phyloP scores from a whole-genome alignment of 495 filamentous ascomycete genomes.

The Thermochaetoides thermophila region DNA sequence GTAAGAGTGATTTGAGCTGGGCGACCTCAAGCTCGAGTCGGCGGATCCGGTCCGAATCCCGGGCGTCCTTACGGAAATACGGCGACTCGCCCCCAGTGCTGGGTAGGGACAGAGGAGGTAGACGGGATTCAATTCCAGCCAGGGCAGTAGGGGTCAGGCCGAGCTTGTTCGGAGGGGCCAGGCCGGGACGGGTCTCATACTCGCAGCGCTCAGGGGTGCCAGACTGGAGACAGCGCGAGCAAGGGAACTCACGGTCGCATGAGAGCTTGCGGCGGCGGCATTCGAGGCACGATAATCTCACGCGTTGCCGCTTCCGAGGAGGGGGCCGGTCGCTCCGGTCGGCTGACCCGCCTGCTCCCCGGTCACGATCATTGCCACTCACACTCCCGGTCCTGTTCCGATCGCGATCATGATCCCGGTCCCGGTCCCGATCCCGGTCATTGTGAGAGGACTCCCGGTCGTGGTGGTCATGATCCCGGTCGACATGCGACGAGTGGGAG shows the following conservation, averaged over 20 bases:
- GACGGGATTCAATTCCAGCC: conserved; percentile 19
- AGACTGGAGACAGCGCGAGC: conserved; percentile 36
- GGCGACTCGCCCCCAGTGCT: conserved; percentile 13
- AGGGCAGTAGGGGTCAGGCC: conserved; percentile 19
- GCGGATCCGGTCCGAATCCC: conserved; percentile 32
- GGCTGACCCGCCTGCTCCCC: too few species aligned
- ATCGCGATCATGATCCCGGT: neutral
- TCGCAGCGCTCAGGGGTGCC: conserved; percentile 34
- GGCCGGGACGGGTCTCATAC: conserved; percentile 33
- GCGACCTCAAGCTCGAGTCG: conserved; percentile 34
- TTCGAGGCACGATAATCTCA: conserved; percentile 35
- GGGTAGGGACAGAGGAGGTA: conserved; percentile 22
- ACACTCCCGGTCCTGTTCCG: neutral
- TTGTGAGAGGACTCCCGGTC: too few species aligned
- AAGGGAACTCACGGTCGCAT: conserved; percentile 36
- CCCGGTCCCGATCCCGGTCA: conserved; percentile 3
- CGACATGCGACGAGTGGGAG: too few species aligned
- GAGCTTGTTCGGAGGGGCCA: conserved; percentile 24
- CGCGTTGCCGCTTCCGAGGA: conserved; percentile 32
- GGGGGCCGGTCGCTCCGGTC: conserved; percentile 20
- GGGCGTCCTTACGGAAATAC: conserved; percentile 19
- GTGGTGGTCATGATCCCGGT: too few species aligned
- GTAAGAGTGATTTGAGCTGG: conserved; percentile 28
- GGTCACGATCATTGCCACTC: conserved; percentile 10
- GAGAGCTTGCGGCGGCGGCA: conserved; percentile 36